These are phyloP conservation scores for Aethionema arabicum DNA, from an alignment of 345 rosid genomes.

Conservation along the genomic window DNA sequence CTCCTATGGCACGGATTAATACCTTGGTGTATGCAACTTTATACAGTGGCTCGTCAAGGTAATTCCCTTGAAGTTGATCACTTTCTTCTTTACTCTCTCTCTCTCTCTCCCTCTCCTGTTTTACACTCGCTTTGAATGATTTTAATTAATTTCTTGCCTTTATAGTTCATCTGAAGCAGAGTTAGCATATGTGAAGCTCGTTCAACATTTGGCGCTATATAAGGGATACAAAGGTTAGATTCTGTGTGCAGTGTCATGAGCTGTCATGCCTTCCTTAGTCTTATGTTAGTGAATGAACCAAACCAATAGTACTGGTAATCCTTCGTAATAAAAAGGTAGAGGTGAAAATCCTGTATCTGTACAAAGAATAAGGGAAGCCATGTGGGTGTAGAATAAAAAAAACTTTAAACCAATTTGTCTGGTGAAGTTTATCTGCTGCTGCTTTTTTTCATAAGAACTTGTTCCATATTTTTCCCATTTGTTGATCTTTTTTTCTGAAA, in stretches of 20 bases:
- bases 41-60: conserved; percentile 82
- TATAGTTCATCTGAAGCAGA: conserved; percentile 83
- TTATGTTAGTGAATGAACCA: conserved; percentile 16
- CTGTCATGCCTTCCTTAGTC: conserved; percentile 15
- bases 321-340: neutral
- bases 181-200: conserved; percentile 84
- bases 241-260: conserved; percentile 29
- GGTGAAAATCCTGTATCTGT: conserved; percentile 13
- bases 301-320: conserved; percentile 16
- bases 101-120: neutral
- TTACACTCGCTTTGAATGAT: conserved; percentile 13
- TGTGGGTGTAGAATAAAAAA: conserved; percentile 5
- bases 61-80: conserved; percentile 19
- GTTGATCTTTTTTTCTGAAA: conserved; percentile 26
- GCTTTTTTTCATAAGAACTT: conserved; percentile 18
- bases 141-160: conserved; percentile 25
- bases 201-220: conserved; percentile 77
- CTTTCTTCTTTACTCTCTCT: conserved; percentile 14
- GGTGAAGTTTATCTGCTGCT: conserved; percentile 4
- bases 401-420: conserved; percentile 1
- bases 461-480: neutral
- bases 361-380: conserved; percentile 8
- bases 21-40: conserved; percentile 79
- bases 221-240: conserved; percentile 87
- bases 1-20: conserved; percentile 82